phyloP scores from a whole-genome alignment of 2,329 filamentous ascomycete species.

The Stagonosporopsis chrysanthemi region DNA sequence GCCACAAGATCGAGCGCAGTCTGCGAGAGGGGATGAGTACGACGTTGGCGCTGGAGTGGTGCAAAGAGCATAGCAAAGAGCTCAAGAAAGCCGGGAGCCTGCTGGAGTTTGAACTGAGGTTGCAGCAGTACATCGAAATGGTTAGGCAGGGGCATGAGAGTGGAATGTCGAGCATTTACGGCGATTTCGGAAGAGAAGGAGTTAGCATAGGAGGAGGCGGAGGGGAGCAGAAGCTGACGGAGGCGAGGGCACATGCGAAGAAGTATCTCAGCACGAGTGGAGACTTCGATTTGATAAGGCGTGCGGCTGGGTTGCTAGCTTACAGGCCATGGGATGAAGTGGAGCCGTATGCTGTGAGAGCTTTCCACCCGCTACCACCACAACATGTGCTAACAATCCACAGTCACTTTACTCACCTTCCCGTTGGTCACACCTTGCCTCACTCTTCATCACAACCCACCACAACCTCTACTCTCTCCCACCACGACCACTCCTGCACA shows the following conservation, averaged over 20 bases:
- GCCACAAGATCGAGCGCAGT: conserved; percentile 78
- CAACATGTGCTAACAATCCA: conserved; percentile 23
- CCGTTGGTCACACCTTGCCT: conserved; percentile 79
- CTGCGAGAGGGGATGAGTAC: conserved; percentile 72
- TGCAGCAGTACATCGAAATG: conserved; percentile 95
- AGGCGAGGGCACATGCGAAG: conserved; percentile 82
- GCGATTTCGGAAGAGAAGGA: conserved; percentile 65
- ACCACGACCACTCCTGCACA: conserved; percentile 82
- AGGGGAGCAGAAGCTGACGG: conserved; percentile 66
- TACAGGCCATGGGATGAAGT: conserved; percentile 68
- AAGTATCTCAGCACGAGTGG: conserved; percentile 79
- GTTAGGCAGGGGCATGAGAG: conserved; percentile 65
- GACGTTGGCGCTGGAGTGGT: conserved; percentile 85
- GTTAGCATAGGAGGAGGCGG: conserved; percentile 60
- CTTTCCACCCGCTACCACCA: not conserved
- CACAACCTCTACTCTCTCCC: conserved; percentile 86
- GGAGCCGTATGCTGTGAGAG: conserved; percentile 66
- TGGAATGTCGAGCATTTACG: conserved; percentile 35
- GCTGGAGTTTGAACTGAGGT: conserved; percentile 89
- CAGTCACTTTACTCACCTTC: conserved; percentile 74
- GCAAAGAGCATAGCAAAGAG: conserved; percentile 89
- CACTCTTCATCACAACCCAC: conserved; percentile 84
- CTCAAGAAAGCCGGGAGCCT: conserved; percentile 87
- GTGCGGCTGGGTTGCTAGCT: conserved; percentile 82
- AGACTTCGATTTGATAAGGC: conserved; percentile 71